Evolutionary conservation across 805 yeast species (phyloP), one percentile per base, ranked within the genome.

Genomic region (Teunomyces stri): DNA sequence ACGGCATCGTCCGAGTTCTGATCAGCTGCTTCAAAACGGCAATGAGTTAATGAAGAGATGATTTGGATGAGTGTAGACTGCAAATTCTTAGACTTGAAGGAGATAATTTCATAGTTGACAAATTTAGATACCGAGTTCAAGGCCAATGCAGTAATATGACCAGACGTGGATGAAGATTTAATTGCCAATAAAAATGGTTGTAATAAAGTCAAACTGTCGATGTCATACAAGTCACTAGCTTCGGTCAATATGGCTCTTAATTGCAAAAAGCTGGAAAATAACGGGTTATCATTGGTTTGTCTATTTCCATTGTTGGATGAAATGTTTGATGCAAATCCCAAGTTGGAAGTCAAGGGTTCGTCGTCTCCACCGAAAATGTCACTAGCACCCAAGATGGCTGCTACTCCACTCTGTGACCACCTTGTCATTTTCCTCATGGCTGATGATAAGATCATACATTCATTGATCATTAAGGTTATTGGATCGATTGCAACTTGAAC

Each of bases 1-100:
- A 94, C 92, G 0, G 95, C 87, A 62, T 94, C 99, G 68, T 94
- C 98, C 37, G 89, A 85, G 30, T 85, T 79, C 62, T 89, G 96
- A 61, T 91, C 97, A 0, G 94, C 86, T 2, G 96, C 96, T 70
- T 94, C 97, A 62, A 94, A 94, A 40, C 96, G 80, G 67, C 98
- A 94, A 62, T 89, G 96, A 0, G 98, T 88, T 51, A 94, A 75
- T 0, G 97, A 80, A 28, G 80, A 79, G 7, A 85, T 79, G 42
- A 87, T 76, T 58, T 87, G 89, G 13, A 82, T 78, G 51, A 88
- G 66, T 1, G 86, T 78, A 41, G 70, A 75, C 28, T 72, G 76
- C 16, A 87, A 66, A 47, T 85, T 84, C 27, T 72, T 69, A 4
- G 89, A 81, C 2, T 68, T 58, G 7, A 60, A 61, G 15, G 79